A percentile compares a stretch with the other conserved stretches of the same genome.
Conservation (phyloP, 148 eudicot species). For the Cornus florida region DNA sequence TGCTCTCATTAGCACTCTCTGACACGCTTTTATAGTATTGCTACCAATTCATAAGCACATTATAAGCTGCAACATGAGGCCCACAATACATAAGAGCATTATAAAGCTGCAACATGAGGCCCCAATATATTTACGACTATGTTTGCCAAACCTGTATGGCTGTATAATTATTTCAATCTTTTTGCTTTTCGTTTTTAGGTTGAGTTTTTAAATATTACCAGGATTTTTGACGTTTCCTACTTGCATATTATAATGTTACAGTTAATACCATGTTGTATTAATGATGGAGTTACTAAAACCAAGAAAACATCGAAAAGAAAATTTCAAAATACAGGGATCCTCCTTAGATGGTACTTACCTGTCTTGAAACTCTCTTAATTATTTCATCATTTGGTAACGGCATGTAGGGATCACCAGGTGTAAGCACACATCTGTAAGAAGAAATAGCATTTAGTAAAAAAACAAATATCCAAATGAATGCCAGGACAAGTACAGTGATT, state of each 20-base stretch:
- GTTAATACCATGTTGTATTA: too few relatives aligned
- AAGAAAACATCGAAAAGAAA: background rate
- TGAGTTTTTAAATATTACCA: background rate
- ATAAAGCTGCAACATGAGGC: background rate
- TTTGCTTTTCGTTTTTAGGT: too few relatives aligned
- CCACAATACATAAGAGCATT: too few relatives aligned
- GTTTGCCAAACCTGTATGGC: background rate
- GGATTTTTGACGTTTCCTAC: background rate
- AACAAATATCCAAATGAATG: background rate
- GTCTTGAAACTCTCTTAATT: constrained; percentile 72
- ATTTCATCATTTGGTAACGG: constrained; percentile 87
- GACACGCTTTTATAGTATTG: too few relatives aligned
- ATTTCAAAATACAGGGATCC: background rate
- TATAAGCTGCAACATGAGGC: too few relatives aligned
- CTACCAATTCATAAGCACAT: too few relatives aligned
- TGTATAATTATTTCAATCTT: background rate
- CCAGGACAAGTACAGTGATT: background rate
- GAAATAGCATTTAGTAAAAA: constrained; percentile 8
- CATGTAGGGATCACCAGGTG: constrained; percentile 99
- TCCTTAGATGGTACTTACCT: constrained; percentile 48
- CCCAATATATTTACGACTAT: background rate
- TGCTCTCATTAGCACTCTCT: too few relatives aligned
- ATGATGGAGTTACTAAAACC: background rate
- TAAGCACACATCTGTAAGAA: constrained; percentile 90
- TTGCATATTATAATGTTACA: background rate